Conservation (phyloP, 805 yeast species). For the Suhomyces tanzawaensis region DNA sequence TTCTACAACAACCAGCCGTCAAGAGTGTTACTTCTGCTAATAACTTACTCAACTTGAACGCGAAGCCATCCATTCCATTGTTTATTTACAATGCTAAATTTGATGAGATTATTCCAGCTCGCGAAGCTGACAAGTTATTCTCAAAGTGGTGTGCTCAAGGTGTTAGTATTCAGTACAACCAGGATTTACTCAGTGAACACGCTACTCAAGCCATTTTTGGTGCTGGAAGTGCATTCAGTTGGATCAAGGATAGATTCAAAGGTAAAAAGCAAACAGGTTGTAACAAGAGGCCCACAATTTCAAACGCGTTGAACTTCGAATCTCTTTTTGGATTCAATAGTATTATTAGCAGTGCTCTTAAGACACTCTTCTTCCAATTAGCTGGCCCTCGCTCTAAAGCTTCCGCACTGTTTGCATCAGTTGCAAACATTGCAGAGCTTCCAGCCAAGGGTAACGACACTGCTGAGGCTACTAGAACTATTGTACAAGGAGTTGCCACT, state of each 20-base stretch:
- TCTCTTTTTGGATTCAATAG: not conserved
- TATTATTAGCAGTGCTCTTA: slow-evolving; percentile 9
- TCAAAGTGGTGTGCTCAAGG: slow-evolving; percentile 22
- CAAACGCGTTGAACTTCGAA: not conserved
- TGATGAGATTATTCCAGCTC: slow-evolving; percentile 12
- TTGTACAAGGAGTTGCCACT: not conserved
- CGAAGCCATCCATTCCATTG: slow-evolving; percentile 11
- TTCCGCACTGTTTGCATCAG: no score
- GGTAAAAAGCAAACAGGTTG: not conserved
- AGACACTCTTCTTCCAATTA: no score
- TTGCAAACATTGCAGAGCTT: no score
- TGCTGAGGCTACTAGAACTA: no score
- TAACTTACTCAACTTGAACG: slow-evolving; percentile 1
- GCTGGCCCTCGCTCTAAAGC: no score
- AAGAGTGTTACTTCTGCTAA: slow-evolving; percentile 1
- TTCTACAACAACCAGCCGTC: slow-evolving; percentile 1
- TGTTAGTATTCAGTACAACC: not conserved
- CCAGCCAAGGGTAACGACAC: no score
- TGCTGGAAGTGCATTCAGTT: slow-evolving; percentile 17
- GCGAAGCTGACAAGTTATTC: slow-evolving; percentile 15
- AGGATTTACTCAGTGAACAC: slow-evolving; percentile 23
- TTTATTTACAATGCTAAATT: slow-evolving; percentile 9
- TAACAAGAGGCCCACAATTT: not conserved
- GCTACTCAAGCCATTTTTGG: slow-evolving; percentile 17
- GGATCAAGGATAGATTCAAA: slow-evolving; percentile 15